Percentiles rank a stretch among this genome's conserved stretches.
Evolutionary conservation across 352 stramenopile genomes (phyloP).

Genomic region (Chrysophaeum taylorii): DNA sequence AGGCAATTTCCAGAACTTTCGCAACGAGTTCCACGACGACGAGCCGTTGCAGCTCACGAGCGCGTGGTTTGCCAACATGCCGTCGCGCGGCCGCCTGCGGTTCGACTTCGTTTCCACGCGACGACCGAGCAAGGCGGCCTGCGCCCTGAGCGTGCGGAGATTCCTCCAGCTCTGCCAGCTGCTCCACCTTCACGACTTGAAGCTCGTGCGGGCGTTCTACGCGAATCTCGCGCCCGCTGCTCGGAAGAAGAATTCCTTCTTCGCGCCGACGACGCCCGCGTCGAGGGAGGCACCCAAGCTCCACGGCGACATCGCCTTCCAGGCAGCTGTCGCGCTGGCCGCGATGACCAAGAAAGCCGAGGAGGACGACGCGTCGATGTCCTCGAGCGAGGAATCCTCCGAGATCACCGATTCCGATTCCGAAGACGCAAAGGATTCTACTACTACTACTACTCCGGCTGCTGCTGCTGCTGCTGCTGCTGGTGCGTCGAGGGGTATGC

Average conservation of each 20-base stretch:
- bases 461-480: too few species aligned
- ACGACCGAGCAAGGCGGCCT: slow-evolving; percentile 21
- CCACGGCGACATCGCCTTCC: neutral
- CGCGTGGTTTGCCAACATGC: slow-evolving; percentile 61
- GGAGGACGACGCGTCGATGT: neutral
- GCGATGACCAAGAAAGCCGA: neutral
- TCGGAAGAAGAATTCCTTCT: neutral
- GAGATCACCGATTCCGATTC: neutral
- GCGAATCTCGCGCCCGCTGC: neutral
- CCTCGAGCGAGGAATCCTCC: neutral
- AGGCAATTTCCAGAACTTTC: slow-evolving; percentile 77
- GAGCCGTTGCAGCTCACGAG: slow-evolving; percentile 54
- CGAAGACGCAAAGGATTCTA: neutral
- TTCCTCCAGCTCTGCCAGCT: slow-evolving; percentile 23
- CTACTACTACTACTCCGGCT: too few species aligned
- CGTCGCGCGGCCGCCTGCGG: slow-evolving; percentile 55
- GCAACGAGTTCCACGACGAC: slow-evolving; percentile 69
- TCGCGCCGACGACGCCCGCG: neutral
- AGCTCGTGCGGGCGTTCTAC: neutral
- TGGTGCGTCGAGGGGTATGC: too few species aligned
- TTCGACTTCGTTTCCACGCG: slow-evolving; percentile 75
- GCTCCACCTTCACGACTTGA: slow-evolving; percentile 13
- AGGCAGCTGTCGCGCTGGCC: neutral
- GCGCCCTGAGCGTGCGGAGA: slow-evolving; percentile 22
- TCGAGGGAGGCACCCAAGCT: neutral